Evolutionary conservation across 495 filamentous ascomycete species (phyloP).

Genomic region (Penicillium parvum): DNA sequence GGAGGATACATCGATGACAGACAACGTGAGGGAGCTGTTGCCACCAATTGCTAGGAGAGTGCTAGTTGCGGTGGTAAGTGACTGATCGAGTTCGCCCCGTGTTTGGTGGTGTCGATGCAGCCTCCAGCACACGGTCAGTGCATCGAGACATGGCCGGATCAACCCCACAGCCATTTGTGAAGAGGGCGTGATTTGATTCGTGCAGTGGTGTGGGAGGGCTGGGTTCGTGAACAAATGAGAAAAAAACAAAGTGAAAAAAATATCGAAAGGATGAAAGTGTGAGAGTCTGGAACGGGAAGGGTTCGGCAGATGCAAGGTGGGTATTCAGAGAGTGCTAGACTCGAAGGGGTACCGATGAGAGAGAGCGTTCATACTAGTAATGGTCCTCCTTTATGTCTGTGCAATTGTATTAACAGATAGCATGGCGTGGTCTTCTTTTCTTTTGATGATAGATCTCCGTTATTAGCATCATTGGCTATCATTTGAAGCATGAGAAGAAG

Average conservation of each 20-base stretch:
- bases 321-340: too few species aligned
- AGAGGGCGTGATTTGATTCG: conserved; percentile 17
- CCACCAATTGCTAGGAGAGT: too few species aligned
- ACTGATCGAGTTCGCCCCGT: conserved; percentile 19
- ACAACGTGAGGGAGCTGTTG: conserved; percentile 3
- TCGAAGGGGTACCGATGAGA: too few species aligned
- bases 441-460: neutral
- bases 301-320: conserved; percentile 24
- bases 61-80: too few species aligned
- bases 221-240: conserved; percentile 11
- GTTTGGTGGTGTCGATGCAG: conserved; percentile 14
- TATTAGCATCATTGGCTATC: too few species aligned
- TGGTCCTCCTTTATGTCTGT: too few species aligned
- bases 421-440: neutral
- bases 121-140: conserved; percentile 28
- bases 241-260: neutral
- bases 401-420: neutral
- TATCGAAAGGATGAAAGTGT: conserved; percentile 1
- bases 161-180: conserved; percentile 17
- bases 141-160: conserved; percentile 23
- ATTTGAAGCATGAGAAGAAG: neutral
- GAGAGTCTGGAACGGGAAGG: conserved; percentile 20
- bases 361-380: too few species aligned
- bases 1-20: conserved; percentile 24
- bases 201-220: conserved; percentile 11